Base-by-base conservation (phyloP, 2,329 filamentous ascomycete species). In the Fusarium sarcochroum region DNA sequence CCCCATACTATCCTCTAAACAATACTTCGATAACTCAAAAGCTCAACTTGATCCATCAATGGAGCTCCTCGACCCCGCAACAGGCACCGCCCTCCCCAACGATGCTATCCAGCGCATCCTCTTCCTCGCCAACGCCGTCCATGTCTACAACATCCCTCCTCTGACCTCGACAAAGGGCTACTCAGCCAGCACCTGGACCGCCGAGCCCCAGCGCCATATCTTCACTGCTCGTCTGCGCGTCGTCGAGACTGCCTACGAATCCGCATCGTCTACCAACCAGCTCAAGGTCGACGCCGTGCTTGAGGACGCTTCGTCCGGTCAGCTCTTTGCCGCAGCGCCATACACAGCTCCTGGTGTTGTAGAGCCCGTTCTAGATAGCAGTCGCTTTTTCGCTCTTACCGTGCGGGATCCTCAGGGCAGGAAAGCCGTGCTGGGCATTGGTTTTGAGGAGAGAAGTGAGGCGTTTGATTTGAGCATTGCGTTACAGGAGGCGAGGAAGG, bases 101-200 rank as follows among this genome's bases (percentile, higher is more conserved):
- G 91, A 93, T 76, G 91, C 93, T 73, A 95, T 97, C 80, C 92
- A 96, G 80, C 90, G 93, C 78, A 85, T 96, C 77, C 90, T 97
- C 78, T 94, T 93, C 86, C 83, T 94, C 78, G 88, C 90, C 67
- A 83, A 86, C 74, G 84, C 86, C 69, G 91, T 96, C 68, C 93
- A 97, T 83, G 87, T 97, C 83, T 97, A 97, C 85, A 89, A 91
- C 76, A 94, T 97, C 78, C 93, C 93, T 18, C 93, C 93, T 23
- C 84, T 94, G 59, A 86, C 90, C 44, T 91, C 90, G 18, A 93
- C 89, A 73, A 91, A 91, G 78, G 93, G 93, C 78, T 92, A 97
- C 84, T 87, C 86, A 35, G 93, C 94, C 61, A 85, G 90, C 14
- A 82, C 86, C 67, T 97, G 93, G 93, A 97, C 93, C 27, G 83